Percentiles rank a stretch among this genome's conserved stretches.
phyloP scores from a whole-genome alignment of 306 rosid genomes.

The Boehmeria nivea region DNA sequence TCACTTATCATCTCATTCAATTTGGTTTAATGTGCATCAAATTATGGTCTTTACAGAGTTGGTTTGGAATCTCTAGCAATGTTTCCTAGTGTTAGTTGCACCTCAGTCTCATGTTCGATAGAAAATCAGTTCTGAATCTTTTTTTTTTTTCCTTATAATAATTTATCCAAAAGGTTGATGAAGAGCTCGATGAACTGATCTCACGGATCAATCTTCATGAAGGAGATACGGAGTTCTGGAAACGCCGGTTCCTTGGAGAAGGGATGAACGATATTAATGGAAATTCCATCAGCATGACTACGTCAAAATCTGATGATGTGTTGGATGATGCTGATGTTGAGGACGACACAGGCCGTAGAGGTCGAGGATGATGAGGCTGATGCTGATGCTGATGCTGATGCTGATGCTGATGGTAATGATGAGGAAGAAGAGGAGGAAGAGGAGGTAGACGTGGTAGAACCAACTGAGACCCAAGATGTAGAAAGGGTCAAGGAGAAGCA shows the following conservation, averaged over 20 bases:
- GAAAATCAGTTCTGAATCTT: slow-evolving; percentile 8
- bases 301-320: slow-evolving; percentile 43
- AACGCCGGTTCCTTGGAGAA: slow-evolving; percentile 86
- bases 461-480: slow-evolving; percentile 61
- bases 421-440: slow-evolving; percentile 51
- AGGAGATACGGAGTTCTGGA: slow-evolving; percentile 95
- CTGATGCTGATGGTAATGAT: background rate
- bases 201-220: slow-evolving; percentile 76
- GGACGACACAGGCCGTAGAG: slow-evolving; percentile 57
- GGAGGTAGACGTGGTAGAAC: slow-evolving; percentile 55
- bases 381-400: slow-evolving; percentile 62
- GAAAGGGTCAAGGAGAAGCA: slow-evolving; percentile 76
- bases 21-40: background rate
- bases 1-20: background rate
- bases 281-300: slow-evolving; percentile 26
- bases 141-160: background rate
- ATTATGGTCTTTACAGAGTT: background rate
- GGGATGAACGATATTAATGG: slow-evolving; percentile 43
- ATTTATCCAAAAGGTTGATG: slow-evolving; percentile 64
- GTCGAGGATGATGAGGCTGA: slow-evolving; percentile 73
- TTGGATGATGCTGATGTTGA: slow-evolving; percentile 47
- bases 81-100: background rate
- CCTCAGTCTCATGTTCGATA: slow-evolving; percentile 16
- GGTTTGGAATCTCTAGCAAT: slow-evolving; percentile 2
- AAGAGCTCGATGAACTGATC: slow-evolving; percentile 79